Evolutionary conservation across 1,139 yeast genomes (phyloP), one percentile per base, ranked within the genome.

Genomic region (Blastobotrys elegans): DNA sequence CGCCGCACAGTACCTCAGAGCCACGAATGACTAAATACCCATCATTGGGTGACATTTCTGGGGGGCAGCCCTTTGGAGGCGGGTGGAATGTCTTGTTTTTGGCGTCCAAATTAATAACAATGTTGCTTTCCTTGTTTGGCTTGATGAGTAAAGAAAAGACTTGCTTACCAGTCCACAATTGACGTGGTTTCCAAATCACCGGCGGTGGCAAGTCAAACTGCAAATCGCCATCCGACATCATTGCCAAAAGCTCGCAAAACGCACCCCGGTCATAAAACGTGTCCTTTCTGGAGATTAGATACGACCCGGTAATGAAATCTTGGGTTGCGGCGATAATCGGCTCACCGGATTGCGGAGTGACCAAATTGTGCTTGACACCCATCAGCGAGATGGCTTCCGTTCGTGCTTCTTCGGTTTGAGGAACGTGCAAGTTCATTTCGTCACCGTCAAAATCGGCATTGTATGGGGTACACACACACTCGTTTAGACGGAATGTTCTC

Each of bases 391-490:
- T 88, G 16, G 98, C 98, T 68, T 94, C 98, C 0, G 98, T 95
- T 57, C 98, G 75, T 1, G 98, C 98, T 68, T 94, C 99, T 68
- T 94, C 98, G 0, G 98, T 92, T 69, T 94, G 99, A 2, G 98
- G 98, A 39, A 94, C 98, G 64, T 94, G 99, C 64, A 94, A 74
- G 67, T 94, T 94, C 99, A 94, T 94, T 69, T 94, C 99, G 69
- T 94, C 99, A 67, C 99, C 99, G 68, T 94, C 99, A 64, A 94
- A 94, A 77, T 94, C 99, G 37, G 99, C 99, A 67, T 94, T 94
- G 70, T 92, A 94, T 1, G 98, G 98, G 0, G 98, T 92, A 73
- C 99, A 94, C 14, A 92, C 98, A 84, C 99, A 94, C 68, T 94
- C 99, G 63, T 94, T 94, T 59, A 94, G 76, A 57, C 99, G 76